Base-by-base conservation (phyloP, 306 rosid genomes). In the Trifolium dubium region DNA sequence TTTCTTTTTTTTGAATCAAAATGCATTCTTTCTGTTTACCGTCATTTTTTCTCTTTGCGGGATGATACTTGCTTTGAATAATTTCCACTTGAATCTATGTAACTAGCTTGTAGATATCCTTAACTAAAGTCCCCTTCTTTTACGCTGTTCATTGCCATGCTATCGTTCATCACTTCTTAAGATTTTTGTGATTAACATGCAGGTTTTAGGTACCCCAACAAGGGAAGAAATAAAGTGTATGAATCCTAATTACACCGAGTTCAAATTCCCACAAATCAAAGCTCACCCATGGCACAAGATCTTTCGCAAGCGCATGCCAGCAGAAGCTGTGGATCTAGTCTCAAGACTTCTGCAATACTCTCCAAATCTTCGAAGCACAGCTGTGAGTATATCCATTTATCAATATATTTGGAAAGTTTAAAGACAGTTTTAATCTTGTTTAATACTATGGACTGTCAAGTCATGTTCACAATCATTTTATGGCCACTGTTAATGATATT, bases 201-300 rank as follows among this genome's bases (percentile, higher is more conserved):
- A 92, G 97, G 93, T 92, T 79, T 79, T 92, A 75, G 97, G 97
- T 71, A 92, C 97, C 77, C 97, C 97, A 55, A 92, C 97, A 1
- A 86, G 97, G 82, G 97, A 92, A 83, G 97, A 92, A 80, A 92
- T 92, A 74, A 92, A 89, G 71, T 89, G 96, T 79, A 92, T 92
- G 97, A 92, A 92, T 80, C 97, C 97, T 35, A 89, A 92, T 71
- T 92, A 89, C 83, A 89, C 93, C 1, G 97, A 92, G 71, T 89
- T 85, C 83, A 92, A 89, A 75, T 92, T 92, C 76, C 96, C 96
- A 30, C 97, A 92, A 82, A 86, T 92, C 73, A 92, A 92, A 84
- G 97, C 93, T 64, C 93, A 89, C 65, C 97, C 97, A 35, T 89
- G 96, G 97, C 97, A 92, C 81, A 92, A 92, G 98, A 88, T 92